These are phyloP conservation scores for Cordyceps pruinosa DNA, from an alignment of 2,329 filamentous ascomycete species.

Conservation along the genomic window DNA sequence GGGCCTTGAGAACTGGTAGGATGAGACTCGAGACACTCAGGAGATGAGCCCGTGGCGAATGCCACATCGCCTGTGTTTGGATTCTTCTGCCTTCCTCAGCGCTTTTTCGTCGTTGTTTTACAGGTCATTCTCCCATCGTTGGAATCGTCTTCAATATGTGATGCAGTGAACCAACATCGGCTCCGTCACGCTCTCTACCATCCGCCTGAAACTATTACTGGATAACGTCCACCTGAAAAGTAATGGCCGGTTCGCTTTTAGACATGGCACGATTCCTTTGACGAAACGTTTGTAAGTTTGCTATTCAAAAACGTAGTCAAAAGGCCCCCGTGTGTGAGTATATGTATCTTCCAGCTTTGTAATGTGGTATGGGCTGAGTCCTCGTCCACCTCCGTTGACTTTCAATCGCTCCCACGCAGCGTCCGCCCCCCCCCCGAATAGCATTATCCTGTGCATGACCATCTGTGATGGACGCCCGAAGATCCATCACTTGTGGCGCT, in stretches of 20 bases:
- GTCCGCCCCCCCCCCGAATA: background rate
- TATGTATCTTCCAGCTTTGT: background rate
- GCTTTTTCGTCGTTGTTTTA: too few relatives aligned
- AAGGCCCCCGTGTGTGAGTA: background rate
- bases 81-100: too few relatives aligned
- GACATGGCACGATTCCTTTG: too few relatives aligned
- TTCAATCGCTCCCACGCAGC: background rate
- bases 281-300: background rate
- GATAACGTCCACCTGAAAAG: too few relatives aligned
- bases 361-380: background rate
- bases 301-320: background rate
- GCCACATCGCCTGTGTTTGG: too few relatives aligned
- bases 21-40: constrained; percentile 32
- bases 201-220: too few relatives aligned
- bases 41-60: constrained; percentile 16
- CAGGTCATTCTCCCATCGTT: too few relatives aligned
- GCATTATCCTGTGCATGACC: background rate
- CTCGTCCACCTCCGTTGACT: background rate
- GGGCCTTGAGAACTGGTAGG: constrained; percentile 39
- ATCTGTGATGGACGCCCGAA: background rate
- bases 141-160: too few relatives aligned
- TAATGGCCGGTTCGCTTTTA: too few relatives aligned
- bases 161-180: too few relatives aligned
- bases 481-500: background rate
- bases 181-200: too few relatives aligned